Conservation (phyloP, 2,329 filamentous ascomycete species). For the Exophiala bonariae region DNA sequence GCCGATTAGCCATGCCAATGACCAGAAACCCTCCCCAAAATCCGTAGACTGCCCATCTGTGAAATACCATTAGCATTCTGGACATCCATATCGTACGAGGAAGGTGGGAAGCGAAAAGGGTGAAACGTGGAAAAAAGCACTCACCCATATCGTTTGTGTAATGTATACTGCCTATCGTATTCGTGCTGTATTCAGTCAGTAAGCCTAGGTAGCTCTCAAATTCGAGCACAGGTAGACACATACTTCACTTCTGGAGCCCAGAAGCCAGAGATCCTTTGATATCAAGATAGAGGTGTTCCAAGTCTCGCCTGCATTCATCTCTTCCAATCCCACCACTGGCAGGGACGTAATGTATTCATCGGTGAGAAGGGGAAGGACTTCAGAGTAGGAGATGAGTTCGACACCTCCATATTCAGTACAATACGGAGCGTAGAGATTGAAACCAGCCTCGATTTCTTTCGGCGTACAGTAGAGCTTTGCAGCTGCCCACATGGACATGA, state of each 20-base stretch:
- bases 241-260: constrained; percentile 35
- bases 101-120: neutral
- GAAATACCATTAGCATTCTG: neutral
- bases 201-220: too few relatives aligned
- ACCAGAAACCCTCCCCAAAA: constrained; percentile 41
- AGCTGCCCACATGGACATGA: constrained; percentile 38
- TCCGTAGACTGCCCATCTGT: constrained; percentile 34
- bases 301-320: constrained; percentile 26
- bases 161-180: constrained; percentile 32
- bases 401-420: constrained; percentile 30
- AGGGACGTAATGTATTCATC: constrained; percentile 33
- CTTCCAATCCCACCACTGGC: constrained; percentile 33
- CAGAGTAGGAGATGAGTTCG: constrained; percentile 26
- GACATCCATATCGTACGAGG: neutral
- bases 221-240: constrained; percentile 11
- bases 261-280: constrained; percentile 31
- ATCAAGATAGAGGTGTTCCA: constrained; percentile 33
- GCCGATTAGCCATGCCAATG: constrained; percentile 35
- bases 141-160: constrained; percentile 39
- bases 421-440: constrained; percentile 1
- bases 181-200: constrained; percentile 3
- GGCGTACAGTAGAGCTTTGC: constrained; percentile 33
- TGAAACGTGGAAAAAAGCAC: constrained; percentile 12
- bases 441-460: constrained; percentile 27
- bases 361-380: constrained; percentile 30